Evolutionary conservation across 257 asterid species (phyloP).

Genomic region (Solanum medicagineum): DNA sequence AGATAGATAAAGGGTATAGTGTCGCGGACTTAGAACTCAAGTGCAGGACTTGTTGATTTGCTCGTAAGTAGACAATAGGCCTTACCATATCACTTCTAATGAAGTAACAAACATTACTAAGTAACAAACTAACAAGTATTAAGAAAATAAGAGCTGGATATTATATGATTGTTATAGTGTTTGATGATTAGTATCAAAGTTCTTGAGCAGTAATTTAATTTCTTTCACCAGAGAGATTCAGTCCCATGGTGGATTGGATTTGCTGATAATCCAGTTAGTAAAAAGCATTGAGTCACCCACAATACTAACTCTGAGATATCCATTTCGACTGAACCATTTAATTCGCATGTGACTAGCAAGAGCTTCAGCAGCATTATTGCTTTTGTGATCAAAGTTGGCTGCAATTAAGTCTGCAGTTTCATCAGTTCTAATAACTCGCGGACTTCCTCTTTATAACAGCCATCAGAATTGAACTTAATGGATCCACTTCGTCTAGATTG

Average conservation of each 20-base stretch:
- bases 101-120: too few relatives aligned
- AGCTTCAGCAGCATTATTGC: not conserved
- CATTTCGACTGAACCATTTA: not conserved
- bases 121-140: too few relatives aligned
- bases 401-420: not conserved
- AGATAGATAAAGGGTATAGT: too few relatives aligned
- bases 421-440: not conserved
- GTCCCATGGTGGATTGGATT: not conserved
- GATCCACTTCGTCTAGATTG: not conserved
- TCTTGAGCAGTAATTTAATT: not conserved
- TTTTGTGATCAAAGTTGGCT: not conserved
- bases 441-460: not conserved
- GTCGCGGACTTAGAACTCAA: too few relatives aligned
- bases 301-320: not conserved
- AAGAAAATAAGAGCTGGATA: too few relatives aligned
- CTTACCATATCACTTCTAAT: too few relatives aligned
- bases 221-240: not conserved
- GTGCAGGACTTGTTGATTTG: too few relatives aligned
- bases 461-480: not conserved
- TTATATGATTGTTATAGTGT: too few relatives aligned
- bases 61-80: too few relatives aligned
- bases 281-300: not conserved
- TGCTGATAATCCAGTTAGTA: not conserved
- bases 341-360: not conserved
- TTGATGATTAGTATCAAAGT: not conserved